Percentiles rank a stretch among this genome's conserved stretches.
Evolutionary conservation across 1,284 basidiomycete species (phyloP).

Genomic region (Ganoderma meredithae): DNA sequence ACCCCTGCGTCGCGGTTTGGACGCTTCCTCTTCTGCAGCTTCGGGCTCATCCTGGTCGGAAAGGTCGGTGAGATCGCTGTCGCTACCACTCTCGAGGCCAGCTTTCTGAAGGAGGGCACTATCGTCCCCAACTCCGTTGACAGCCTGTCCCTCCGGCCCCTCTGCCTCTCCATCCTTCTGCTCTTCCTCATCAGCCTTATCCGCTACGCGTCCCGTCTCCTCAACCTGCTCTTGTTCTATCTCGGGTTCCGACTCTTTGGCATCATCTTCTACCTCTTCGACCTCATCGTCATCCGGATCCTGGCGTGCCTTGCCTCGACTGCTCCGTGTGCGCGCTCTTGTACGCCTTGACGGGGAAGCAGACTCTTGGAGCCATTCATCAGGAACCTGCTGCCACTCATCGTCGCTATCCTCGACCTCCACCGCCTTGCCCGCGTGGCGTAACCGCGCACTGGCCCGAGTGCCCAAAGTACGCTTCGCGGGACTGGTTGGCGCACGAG

Average conservation of each 20-base stretch:
- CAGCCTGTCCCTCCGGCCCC: conserved; percentile 28
- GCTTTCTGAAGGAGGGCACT: conserved; percentile 46
- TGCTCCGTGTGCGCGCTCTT: conserved; percentile 22
- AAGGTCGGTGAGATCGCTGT: conserved; percentile 77
- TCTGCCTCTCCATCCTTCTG: conserved; percentile 12
- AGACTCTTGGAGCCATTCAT: conserved; percentile 68
- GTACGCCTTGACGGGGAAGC: conserved; percentile 21
- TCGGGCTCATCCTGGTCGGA: conserved; percentile 43
- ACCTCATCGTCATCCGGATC: conserved; percentile 14
- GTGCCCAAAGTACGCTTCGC: conserved; percentile 57
- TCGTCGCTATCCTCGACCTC: conserved; percentile 52
- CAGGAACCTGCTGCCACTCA: conserved; percentile 81
- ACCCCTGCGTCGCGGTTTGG: conserved; percentile 11
- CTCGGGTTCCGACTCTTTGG: background rate
- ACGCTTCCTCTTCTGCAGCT: conserved; percentile 20
- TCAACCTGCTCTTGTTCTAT: conserved; percentile 19
- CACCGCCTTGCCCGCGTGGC: conserved; percentile 46
- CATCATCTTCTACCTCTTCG: conserved; percentile 9
- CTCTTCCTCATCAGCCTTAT: conserved; percentile 12
- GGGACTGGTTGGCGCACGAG: conserved; percentile 24
- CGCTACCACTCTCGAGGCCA: conserved; percentile 63
- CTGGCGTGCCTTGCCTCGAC: conserved; percentile 27
- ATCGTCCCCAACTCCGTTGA: conserved; percentile 18
- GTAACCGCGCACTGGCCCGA: conserved; percentile 69
- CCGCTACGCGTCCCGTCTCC: conserved; percentile 24